Evolutionary conservation across 768 basidiomycete species (phyloP).

Genomic region (Amanita pseudoporphyria): DNA sequence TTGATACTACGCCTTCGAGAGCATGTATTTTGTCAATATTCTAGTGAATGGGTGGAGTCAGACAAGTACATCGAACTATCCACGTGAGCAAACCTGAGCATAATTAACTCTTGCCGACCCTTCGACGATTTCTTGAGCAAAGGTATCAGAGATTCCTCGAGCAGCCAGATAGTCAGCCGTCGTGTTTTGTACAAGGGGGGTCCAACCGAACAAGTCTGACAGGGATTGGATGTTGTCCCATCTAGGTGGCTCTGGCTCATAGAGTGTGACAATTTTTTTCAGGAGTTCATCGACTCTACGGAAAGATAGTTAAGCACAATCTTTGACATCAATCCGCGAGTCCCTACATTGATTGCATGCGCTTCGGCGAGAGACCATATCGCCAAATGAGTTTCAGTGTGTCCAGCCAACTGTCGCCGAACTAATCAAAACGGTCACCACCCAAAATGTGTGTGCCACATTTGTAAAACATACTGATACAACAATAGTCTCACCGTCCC

Average conservation of each 20-base stretch:
- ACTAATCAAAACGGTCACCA: constrained; percentile 19
- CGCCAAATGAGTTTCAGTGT: constrained; percentile 67
- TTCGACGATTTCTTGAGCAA: constrained; percentile 67
- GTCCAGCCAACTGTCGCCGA: constrained; percentile 58
- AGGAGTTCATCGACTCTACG: constrained; percentile 50
- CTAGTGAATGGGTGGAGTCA: constrained; percentile 20
- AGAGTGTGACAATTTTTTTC: constrained; percentile 43
- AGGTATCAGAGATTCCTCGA: constrained; percentile 47
- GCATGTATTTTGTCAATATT: constrained; percentile 68
- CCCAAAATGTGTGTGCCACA: not conserved
- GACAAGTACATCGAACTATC: not conserved
- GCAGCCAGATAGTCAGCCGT: constrained; percentile 46
- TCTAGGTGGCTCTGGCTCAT: constrained; percentile 40
- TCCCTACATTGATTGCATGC: constrained; percentile 45
- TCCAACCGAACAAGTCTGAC: constrained; percentile 42
- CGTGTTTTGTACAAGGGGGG: constrained; percentile 36
- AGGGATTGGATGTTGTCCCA: constrained; percentile 58
- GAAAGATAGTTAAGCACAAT: not conserved
- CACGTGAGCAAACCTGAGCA: constrained; percentile 42
- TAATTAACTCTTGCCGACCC: constrained; percentile 81
- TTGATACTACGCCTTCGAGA: constrained; percentile 57
- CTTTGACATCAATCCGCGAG: not conserved
- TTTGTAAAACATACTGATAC: constrained; percentile 34
- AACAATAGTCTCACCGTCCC: constrained; percentile 74
- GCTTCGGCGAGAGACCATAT: constrained; percentile 60